Base-by-base conservation (phyloP, 2,329 filamentous ascomycete genomes). In the Fusarium sarcochroum region DNA sequence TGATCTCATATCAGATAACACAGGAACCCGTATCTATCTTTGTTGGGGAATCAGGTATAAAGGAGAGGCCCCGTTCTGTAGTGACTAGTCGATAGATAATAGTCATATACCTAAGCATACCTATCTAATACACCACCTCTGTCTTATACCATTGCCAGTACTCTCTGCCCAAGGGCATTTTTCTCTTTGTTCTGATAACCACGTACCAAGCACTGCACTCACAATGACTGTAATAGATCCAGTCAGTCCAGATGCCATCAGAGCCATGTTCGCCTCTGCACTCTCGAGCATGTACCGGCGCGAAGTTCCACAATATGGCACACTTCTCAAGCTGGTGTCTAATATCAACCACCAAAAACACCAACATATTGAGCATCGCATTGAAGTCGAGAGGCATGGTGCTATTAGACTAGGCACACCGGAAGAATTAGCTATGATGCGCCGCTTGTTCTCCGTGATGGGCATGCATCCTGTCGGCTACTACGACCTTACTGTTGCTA, bases 381-480 rank as follows among this genome's bases (percentile, higher is more conserved):
- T 46, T 6, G 58, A 52, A 14, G 50, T 77, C 1, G 76, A 78
- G 32, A 61, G 79, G 23, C 84, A 86, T 46, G 84, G 84, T 3
- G 84, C 84, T 4, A 84, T 86, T 38, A 78, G 84, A 1, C 78
- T 86, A 0, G 84, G 84, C 5, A 85, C 81, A 1, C 49, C 77
- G 1, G 55, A 79, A 11, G 84, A 86, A 63, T 72, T 86, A 13
- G 66, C 71, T 6, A 82, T 76, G 2, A 79, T 85, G 42, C 57
- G 76, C 2, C 79, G 83, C 10, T 70, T 87, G 27, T 85, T 87
- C 58, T 75, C 76, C 0, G 58, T 86, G 3, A 73, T 87, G 57
- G 83, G 81, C 7, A 82, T 87, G 80, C 69, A 80, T 21, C 78
- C 85, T 0, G 83, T 86, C 1, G 84, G 83, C 1, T 86, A 86